phyloP scores from a whole-genome alignment of 495 filamentous ascomycete species.

The Friedmanniomyces endolithicus region DNA sequence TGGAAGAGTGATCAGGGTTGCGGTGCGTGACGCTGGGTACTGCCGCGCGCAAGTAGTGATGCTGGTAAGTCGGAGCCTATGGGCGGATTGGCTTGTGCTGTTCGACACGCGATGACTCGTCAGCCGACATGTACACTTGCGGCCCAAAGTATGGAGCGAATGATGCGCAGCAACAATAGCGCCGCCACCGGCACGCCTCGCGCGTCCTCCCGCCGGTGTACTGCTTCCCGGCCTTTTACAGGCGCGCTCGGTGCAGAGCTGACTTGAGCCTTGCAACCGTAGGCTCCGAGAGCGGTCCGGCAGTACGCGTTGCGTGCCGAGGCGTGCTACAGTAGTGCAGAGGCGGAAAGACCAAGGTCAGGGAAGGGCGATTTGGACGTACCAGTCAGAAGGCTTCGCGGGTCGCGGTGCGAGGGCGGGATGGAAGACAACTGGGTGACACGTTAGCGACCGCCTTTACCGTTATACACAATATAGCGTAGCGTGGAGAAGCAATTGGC shows the following conservation, averaged over 20 bases:
- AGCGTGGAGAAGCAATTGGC: constrained; percentile 4
- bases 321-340: background rate
- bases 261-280: background rate
- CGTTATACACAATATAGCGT: background rate
- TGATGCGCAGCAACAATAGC: background rate
- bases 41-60: background rate
- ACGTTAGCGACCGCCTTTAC: constrained; percentile 8
- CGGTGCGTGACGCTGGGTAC: background rate
- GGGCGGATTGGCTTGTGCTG: background rate
- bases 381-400: constrained; percentile 4
- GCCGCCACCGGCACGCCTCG: constrained; percentile 1
- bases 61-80: background rate
- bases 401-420: background rate
- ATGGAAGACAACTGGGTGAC: background rate
- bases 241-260: background rate
- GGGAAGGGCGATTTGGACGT: background rate
- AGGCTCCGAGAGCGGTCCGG: background rate
- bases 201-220: background rate
- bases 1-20: background rate
- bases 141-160: constrained; percentile 1
- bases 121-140: constrained; percentile 1
- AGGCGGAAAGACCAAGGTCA: background rate
- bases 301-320: background rate
- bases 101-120: constrained; percentile 8
- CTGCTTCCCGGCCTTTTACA: background rate